Evolutionary conservation across 2,329 filamentous ascomycete genomes (phyloP).

Genomic region (Colletotrichum sp.): DNA sequence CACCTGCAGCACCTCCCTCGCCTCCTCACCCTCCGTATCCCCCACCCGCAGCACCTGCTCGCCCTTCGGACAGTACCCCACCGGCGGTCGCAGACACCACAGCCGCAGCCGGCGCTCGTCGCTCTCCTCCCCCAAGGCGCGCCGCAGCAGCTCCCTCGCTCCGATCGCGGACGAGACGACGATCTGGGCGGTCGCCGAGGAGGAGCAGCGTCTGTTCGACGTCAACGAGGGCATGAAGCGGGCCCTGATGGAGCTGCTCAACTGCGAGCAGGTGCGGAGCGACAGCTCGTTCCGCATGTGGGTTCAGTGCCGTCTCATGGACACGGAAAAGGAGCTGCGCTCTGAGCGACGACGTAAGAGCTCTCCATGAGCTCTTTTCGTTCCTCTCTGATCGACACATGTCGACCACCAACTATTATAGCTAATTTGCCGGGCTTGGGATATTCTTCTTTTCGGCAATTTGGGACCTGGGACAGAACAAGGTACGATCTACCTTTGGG

Average conservation of each 20-base stretch:
- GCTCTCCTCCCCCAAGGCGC: constrained; percentile 23
- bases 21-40: constrained; percentile 63
- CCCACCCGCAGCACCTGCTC: constrained; percentile 60
- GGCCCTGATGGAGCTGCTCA: constrained; percentile 65
- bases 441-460: neutral
- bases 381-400: neutral
- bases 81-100: constrained; percentile 38
- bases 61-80: constrained; percentile 22
- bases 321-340: constrained; percentile 64
- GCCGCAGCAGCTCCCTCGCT: constrained; percentile 27
- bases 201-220: constrained; percentile 58
- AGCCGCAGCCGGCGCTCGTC: constrained; percentile 47
- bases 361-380: neutral
- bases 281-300: constrained; percentile 60
- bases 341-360: constrained; percentile 50
- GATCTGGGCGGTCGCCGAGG: constrained; percentile 52
- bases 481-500: neutral
- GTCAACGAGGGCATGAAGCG: constrained; percentile 68
- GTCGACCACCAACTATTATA: neutral
- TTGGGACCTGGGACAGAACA: neutral
- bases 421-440: neutral
- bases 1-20: constrained; percentile 35
- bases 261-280: constrained; percentile 59
- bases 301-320: constrained; percentile 64
- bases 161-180: constrained; percentile 53